These are phyloP conservation scores for Paraglomus brasilianum DNA, from an alignment of 192 early-diverging fungal species.

Conservation along the genomic window DNA sequence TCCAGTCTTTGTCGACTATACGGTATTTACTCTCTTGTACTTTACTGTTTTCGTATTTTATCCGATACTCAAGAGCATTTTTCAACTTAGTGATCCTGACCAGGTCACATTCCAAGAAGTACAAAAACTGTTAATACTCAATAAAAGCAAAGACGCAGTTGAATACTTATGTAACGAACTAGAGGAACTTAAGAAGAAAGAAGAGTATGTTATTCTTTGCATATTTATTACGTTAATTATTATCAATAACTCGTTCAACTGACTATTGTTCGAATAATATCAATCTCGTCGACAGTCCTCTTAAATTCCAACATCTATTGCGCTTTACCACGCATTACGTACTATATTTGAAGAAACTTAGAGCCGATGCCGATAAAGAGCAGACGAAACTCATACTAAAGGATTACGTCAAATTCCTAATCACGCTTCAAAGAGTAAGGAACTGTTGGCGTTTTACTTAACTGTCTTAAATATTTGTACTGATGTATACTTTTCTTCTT, in stretches of 20 bases:
- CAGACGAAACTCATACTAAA: too few relatives aligned
- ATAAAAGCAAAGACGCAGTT: slow-evolving; percentile 41
- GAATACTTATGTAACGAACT: slow-evolving; percentile 37
- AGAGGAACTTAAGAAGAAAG: not conserved
- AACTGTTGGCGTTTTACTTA: not conserved
- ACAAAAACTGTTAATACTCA: slow-evolving; percentile 53
- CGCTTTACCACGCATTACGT: slow-evolving; percentile 71
- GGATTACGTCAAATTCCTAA: slow-evolving; percentile 9
- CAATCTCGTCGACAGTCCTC: slow-evolving; percentile 19
- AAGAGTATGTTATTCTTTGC: not conserved
- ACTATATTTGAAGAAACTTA: slow-evolving; percentile 35
- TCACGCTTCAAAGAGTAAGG: not conserved
- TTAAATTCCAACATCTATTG: slow-evolving; percentile 52
- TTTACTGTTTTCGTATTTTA: not conserved
- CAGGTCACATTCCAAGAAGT: slow-evolving; percentile 45
- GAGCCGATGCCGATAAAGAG: slow-evolving; percentile 7
- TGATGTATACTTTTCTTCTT: not conserved
- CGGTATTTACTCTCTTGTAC: not conserved
- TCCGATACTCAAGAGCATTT: not conserved
- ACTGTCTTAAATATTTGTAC: not conserved
- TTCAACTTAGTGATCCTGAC: slow-evolving; percentile 16
- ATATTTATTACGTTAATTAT: not conserved
- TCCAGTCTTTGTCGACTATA: not conserved
- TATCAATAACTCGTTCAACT: not conserved
- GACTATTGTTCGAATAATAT: slow-evolving; percentile 9